Evolutionary conservation across 1,139 yeast species (phyloP).

Genomic region (Hemisphaericaspora xylanilytica): DNA sequence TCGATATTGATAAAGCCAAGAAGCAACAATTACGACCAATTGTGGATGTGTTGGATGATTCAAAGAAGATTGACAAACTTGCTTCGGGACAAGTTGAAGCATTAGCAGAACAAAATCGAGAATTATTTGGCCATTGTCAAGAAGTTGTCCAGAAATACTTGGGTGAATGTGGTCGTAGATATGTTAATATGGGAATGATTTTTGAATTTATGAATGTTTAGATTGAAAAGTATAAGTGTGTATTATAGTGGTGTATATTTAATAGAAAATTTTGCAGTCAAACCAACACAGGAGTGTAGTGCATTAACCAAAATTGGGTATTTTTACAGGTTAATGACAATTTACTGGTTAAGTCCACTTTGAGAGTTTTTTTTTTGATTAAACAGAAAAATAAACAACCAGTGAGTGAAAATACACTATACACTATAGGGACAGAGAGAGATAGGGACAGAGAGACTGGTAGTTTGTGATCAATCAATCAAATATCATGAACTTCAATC

Average conservation of each 20-base stretch:
- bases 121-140: slow-evolving; percentile 53
- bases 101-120: slow-evolving; percentile 77
- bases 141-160: slow-evolving; percentile 74
- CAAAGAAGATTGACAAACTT: slow-evolving; percentile 38
- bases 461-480: not conserved
- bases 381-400: too few species aligned
- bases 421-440: too few species aligned
- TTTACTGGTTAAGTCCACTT: not conserved
- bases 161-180: slow-evolving; percentile 83
- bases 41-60: slow-evolving; percentile 23
- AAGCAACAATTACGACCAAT: slow-evolving; percentile 51
- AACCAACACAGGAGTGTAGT: too few species aligned
- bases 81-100: slow-evolving; percentile 64
- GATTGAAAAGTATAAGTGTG: not conserved
- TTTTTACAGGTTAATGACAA: not conserved
- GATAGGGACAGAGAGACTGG: too few species aligned
- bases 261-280: slow-evolving; percentile 3
- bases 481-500: slow-evolving; percentile 6
- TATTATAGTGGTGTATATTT: not conserved
- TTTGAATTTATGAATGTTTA: slow-evolving; percentile 54
- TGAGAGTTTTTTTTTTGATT: not conserved
- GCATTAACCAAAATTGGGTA: not conserved
- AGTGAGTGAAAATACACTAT: not conserved
- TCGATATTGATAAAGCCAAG: slow-evolving; percentile 81
- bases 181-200: slow-evolving; percentile 80